These are phyloP conservation scores for Carex pumila DNA, from an alignment of 176 grass and related monocot genomes.

Conservation along the genomic window DNA sequence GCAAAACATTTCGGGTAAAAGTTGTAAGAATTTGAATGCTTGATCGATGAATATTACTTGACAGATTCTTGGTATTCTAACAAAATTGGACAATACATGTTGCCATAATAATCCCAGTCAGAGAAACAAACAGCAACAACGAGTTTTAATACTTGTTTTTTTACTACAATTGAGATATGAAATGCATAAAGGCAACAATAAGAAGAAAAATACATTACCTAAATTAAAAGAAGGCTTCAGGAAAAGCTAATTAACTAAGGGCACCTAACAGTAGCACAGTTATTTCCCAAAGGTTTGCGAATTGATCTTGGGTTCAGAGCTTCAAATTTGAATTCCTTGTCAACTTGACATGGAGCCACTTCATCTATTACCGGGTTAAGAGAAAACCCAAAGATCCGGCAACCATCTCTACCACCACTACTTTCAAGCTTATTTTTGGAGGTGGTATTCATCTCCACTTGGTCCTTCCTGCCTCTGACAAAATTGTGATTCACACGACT, in stretches of 20 bases:
- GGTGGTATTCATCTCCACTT: neutral
- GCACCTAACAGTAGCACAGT: slow-evolving; percentile 16
- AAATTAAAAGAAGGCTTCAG: neutral
- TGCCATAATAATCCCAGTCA: neutral
- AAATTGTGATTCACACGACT: neutral
- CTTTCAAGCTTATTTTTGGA: neutral
- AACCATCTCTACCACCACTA: slow-evolving; percentile 10
- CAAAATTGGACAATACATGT: neutral
- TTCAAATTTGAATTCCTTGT: slow-evolving; percentile 1
- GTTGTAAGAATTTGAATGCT: neutral
- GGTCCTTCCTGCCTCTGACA: neutral
- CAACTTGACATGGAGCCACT: slow-evolving; percentile 2
- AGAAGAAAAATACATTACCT: neutral
- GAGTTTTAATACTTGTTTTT: neutral
- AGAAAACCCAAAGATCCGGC: slow-evolving; percentile 16
- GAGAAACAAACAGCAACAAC: neutral
- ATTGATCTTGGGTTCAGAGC: slow-evolving; percentile 8
- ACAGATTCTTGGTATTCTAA: neutral
- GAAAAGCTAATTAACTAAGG: slow-evolving; percentile 14
- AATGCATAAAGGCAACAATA: neutral
- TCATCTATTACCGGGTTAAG: slow-evolving; percentile 17
- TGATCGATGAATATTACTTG: neutral
- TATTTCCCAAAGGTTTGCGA: slow-evolving; percentile 5
- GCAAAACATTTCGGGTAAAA: neutral
- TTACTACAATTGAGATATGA: neutral